Conservation (phyloP, 257 asterid species). For the Ajuga chamaepitys region DNA sequence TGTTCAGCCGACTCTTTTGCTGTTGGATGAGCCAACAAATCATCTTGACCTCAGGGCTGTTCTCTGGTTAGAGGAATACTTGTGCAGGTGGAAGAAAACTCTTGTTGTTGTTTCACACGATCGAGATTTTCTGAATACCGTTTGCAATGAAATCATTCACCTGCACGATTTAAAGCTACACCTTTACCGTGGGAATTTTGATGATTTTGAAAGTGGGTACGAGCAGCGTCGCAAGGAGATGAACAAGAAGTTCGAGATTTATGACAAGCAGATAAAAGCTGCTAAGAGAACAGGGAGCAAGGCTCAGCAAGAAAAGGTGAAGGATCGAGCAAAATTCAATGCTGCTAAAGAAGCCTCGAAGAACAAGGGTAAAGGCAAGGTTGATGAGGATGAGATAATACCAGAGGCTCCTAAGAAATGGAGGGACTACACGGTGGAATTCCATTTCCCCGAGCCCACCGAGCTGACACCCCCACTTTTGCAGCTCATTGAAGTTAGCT, state of each 20-base stretch:
- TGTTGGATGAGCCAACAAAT: constrained; percentile 68
- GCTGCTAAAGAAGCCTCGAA: constrained; percentile 54
- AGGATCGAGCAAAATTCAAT: constrained; percentile 48
- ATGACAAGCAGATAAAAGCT: constrained; percentile 47
- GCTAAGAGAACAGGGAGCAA: constrained; percentile 59
- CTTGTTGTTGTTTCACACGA: constrained; percentile 65
- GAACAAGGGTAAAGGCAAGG: constrained; percentile 41
- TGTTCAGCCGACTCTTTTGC: constrained; percentile 62
- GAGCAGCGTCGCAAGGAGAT: constrained; percentile 60
- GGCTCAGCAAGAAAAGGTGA: constrained; percentile 57
- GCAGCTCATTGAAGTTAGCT: constrained; percentile 62
- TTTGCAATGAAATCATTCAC: constrained; percentile 55
- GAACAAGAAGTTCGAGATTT: constrained; percentile 52
- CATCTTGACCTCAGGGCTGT: constrained; percentile 76
- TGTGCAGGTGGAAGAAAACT: constrained; percentile 72
- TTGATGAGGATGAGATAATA: constrained; percentile 48
- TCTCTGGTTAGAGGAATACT: constrained; percentile 63
- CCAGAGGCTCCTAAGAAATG: constrained; percentile 59
- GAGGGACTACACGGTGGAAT: constrained; percentile 69
- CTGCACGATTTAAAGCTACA: constrained; percentile 57
- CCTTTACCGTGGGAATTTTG: constrained; percentile 58
- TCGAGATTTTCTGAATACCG: constrained; percentile 57
- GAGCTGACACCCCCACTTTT: constrained; percentile 61
- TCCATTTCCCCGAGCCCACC: constrained; percentile 72
- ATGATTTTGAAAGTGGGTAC: constrained; percentile 49